Base-by-base conservation (phyloP, 2,329 filamentous ascomycete genomes). In the Saccharata proteae region DNA sequence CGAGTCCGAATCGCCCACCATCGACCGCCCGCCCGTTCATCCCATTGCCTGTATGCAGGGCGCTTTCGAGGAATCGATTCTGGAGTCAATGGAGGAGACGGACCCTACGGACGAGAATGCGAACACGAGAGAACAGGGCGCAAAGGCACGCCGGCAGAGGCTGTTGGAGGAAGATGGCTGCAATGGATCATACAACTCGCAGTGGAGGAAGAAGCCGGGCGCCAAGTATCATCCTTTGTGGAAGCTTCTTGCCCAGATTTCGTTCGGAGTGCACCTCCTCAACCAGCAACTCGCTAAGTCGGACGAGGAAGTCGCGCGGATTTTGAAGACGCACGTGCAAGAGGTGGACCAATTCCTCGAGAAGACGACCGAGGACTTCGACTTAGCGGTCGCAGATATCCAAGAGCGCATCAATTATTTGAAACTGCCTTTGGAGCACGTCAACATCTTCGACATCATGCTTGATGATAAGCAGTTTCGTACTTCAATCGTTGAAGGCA, bases 341-440 rank as follows among this genome's bases (percentile, higher is more conserved):
- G 88, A 96, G 54, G 74, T 96, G 17, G 90, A 96, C 55, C 77
- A 80, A 45, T 94, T 93, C 47, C 63, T 96, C 19, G 83, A 93
- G 53, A 74, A 80, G 12, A 80, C 83, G 1, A 73, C 83, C 25
- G 85, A 93, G 45, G 88, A 94, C 51, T 75, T 94, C 30, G 71
- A 80, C 26, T 63, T 85, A 31, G 83, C 85, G 4, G 71, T 77
- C 26, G 65, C 74, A 38, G 90, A 96, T 51, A 75, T 96, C 40
- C 70, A 72, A 34, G 80, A 83, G 39, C 75, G 88, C 15, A 76
- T 92, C 38, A 76, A 80, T 37, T 80, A 80, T 50, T 63, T 96
- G 32, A 80, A 79, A 48, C 60, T 93, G 23, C 86, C 88, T 3
- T 75, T 96, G 58, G 71, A 81, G 42, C 90, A 93, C 46, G 69